Percentiles rank a stretch among this genome's conserved stretches.
phyloP scores from a whole-genome alignment of 2,329 filamentous ascomycete species.

The Teratosphaeriaceae sp. region DNA sequence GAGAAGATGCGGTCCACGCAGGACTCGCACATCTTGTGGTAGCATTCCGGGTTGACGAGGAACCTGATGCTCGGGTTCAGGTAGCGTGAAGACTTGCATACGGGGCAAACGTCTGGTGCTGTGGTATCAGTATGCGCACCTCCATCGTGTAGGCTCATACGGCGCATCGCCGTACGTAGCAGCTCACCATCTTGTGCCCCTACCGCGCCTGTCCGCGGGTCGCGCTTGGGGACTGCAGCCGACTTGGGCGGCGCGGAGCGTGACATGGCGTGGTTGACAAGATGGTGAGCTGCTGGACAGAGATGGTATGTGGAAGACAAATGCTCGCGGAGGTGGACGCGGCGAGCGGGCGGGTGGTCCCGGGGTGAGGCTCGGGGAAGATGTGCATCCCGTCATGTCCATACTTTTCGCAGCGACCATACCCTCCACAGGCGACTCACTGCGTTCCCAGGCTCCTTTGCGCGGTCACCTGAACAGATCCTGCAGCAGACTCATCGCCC shows the following conservation, averaged over 20 bases:
- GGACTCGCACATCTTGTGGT: slow-evolving; percentile 96
- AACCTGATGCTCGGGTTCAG: slow-evolving; percentile 92
- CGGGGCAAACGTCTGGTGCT: slow-evolving; percentile 72
- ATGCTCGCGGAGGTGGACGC: not conserved
- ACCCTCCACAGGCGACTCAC: not conserved
- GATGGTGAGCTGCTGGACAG: slow-evolving; percentile 14
- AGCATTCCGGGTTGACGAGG: slow-evolving; percentile 96
- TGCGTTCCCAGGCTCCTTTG: too few species aligned
- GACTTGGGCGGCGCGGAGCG: slow-evolving; percentile 24
- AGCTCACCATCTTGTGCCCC: slow-evolving; percentile 27
- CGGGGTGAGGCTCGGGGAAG: not conserved
- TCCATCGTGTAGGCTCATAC: slow-evolving; percentile 12
- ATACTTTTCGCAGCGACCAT: not conserved
- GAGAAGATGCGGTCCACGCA: slow-evolving; percentile 94
- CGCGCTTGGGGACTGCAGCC: slow-evolving; percentile 17
- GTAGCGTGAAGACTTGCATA: slow-evolving; percentile 95
- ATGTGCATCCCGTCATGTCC: not conserved
- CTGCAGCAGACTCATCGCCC: too few species aligned
- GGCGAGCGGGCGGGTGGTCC: slow-evolving; percentile 1
- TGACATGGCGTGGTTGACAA: slow-evolving; percentile 23
- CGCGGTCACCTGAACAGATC: too few species aligned
- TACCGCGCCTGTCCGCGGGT: slow-evolving; percentile 15
- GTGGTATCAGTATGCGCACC: slow-evolving; percentile 12
- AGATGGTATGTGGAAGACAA: not conserved
- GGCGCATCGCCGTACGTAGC: slow-evolving; percentile 12